These are phyloP conservation scores for Acanthamoeba culbertsoni DNA, from an alignment of 208 protist species.

Conservation along the genomic window DNA sequence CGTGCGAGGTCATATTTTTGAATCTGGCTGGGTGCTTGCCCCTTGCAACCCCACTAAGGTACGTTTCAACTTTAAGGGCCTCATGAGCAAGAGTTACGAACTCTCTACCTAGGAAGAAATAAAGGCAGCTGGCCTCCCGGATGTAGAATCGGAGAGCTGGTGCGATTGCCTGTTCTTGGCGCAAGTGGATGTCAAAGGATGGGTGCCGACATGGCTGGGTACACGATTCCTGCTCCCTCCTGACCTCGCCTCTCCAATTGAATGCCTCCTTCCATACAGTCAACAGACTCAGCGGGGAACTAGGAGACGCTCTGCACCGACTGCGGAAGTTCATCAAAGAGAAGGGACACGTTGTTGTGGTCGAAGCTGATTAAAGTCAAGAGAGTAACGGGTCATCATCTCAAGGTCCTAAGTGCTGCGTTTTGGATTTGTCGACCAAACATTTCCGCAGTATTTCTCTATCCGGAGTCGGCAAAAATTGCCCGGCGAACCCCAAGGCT, in stretches of 20 bases:
- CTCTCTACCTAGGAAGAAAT: neutral
- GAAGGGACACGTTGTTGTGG: conserved; percentile 6
- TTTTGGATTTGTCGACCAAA: neutral
- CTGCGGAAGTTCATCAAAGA: conserved; percentile 44
- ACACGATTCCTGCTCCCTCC: neutral
- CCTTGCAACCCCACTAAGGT: conserved; percentile 1
- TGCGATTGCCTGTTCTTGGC: conserved; percentile 40
- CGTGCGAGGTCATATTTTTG: conserved; percentile 32
- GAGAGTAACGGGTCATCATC: too few relatives aligned
- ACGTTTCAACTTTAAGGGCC: neutral
- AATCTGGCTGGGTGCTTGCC: conserved; percentile 37
- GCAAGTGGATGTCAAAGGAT: conserved; percentile 47
- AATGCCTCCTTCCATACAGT: neutral
- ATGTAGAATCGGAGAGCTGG: neutral
- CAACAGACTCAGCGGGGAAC: conserved; percentile 16
- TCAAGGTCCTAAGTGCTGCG: too few relatives aligned
- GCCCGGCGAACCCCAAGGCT: neutral
- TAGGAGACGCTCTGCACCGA: conserved; percentile 13
- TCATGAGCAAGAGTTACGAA: neutral
- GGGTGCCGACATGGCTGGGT: conserved; percentile 51
- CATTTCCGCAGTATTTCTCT: too few relatives aligned
- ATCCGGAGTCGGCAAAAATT: too few relatives aligned
- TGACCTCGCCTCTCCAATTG: neutral
- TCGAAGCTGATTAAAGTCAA: neutral
- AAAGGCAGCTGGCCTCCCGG: neutral